Percentiles rank a stretch among this genome's conserved stretches.
These are phyloP conservation scores for Phaeotremella skinneri DNA, from an alignment of 768 basidiomycete species.

Conservation along the genomic window DNA sequence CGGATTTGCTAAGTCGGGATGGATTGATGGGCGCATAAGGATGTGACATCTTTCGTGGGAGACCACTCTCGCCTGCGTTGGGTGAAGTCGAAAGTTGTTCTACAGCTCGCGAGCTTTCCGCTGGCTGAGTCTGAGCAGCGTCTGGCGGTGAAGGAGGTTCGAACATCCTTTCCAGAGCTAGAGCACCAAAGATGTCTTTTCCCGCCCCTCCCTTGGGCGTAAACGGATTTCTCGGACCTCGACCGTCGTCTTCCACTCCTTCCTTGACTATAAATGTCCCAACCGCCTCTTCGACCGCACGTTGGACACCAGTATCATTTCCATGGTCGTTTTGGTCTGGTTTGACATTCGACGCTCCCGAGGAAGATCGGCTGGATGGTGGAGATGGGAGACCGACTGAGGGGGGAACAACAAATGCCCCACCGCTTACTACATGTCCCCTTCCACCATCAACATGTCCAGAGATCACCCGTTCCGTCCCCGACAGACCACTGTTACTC, in stretches of 20 bases:
- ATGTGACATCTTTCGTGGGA: slow-evolving; percentile 34
- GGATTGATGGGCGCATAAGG: slow-evolving; percentile 46
- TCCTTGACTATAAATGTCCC: slow-evolving; percentile 47
- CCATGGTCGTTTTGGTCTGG: slow-evolving; percentile 56
- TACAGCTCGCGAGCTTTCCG: slow-evolving; percentile 34
- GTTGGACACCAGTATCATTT: not conserved
- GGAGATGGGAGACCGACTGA: slow-evolving; percentile 27
- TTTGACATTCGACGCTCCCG: slow-evolving; percentile 55
- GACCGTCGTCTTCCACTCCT: slow-evolving; percentile 40
- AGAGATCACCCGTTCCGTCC: slow-evolving; percentile 22
- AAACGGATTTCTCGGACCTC: slow-evolving; percentile 31
- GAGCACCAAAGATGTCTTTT: slow-evolving; percentile 31
- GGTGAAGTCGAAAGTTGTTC: slow-evolving; percentile 12
- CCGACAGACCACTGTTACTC: not conserved
- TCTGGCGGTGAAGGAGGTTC: slow-evolving; percentile 82
- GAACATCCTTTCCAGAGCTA: slow-evolving; percentile 82
- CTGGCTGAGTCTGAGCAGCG: slow-evolving; percentile 42
- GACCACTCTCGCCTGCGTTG: slow-evolving; percentile 4
- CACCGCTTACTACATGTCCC: slow-evolving; percentile 19
- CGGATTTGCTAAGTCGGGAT: slow-evolving; percentile 45
- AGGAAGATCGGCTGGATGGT: slow-evolving; percentile 39
- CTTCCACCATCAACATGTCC: slow-evolving; percentile 35
- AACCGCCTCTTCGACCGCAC: slow-evolving; percentile 40
- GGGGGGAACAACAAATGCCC: slow-evolving; percentile 9
- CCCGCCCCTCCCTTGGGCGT: slow-evolving; percentile 22